These are phyloP conservation scores for Euphorbia celastroides DNA, from an alignment of 441 rosid species.

Conservation along the genomic window DNA sequence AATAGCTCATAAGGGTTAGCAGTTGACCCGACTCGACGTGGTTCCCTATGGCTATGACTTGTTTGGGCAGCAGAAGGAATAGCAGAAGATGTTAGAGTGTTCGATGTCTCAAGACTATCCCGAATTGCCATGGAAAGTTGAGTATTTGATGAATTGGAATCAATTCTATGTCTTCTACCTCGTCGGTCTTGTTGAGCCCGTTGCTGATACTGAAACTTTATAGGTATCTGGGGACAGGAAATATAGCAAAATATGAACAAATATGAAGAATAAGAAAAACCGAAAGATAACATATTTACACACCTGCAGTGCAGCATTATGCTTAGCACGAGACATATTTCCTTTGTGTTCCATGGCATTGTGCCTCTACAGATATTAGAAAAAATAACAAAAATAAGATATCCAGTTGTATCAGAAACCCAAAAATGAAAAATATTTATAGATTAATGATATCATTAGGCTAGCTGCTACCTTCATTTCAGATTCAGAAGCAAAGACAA, in stretches of 20 bases:
- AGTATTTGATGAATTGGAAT: constrained; percentile 32
- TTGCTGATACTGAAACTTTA: constrained; percentile 57
- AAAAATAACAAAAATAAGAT: neutral
- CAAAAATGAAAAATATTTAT: neutral
- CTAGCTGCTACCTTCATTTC: constrained; percentile 61
- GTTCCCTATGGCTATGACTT: constrained; percentile 25
- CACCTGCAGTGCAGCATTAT: constrained; percentile 77
- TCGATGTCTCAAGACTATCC: constrained; percentile 8
- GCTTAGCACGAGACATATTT: constrained; percentile 67
- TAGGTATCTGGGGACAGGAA: constrained; percentile 51
- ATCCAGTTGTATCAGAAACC: neutral
- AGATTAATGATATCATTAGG: neutral
- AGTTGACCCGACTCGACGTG: constrained; percentile 33
- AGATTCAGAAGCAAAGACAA: constrained; percentile 61
- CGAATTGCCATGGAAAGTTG: constrained; percentile 28
- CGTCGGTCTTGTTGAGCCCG: constrained; percentile 53
- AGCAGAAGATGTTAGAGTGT: neutral
- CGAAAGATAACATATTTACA: constrained; percentile 11
- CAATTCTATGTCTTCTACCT: constrained; percentile 43
- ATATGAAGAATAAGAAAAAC: neutral
- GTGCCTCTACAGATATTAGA: constrained; percentile 51
- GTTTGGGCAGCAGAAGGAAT: constrained; percentile 7
- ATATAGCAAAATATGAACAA: neutral
- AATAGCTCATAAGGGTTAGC: constrained; percentile 50
- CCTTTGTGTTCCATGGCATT: constrained; percentile 78